Conservation (phyloP, 2,329 filamentous ascomycete species). For the Microsporum ferrugineum region DNA sequence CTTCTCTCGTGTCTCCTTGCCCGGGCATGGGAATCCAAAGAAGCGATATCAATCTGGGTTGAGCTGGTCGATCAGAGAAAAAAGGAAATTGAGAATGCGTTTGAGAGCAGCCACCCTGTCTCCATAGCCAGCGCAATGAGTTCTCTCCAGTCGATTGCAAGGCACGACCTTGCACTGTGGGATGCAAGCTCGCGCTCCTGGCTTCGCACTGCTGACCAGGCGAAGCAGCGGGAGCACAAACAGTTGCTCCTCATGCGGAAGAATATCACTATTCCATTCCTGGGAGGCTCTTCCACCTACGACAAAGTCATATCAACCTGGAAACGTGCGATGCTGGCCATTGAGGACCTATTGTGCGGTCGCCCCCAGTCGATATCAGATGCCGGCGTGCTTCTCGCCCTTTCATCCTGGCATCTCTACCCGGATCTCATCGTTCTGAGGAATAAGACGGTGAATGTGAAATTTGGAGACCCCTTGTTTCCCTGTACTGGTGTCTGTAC, state of each 20-base stretch:
- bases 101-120: neutral
- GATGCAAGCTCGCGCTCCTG: slow-evolving; percentile 31
- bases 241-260: slow-evolving; percentile 23
- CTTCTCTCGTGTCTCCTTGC: slow-evolving; percentile 28
- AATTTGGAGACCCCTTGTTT: slow-evolving; percentile 1
- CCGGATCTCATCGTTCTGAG: slow-evolving; percentile 45
- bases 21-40: slow-evolving; percentile 15
- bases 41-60: slow-evolving; percentile 25
- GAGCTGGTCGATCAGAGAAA: slow-evolving; percentile 18
- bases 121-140: neutral
- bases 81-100: neutral
- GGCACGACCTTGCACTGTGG: slow-evolving; percentile 26
- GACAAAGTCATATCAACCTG: slow-evolving; percentile 23
- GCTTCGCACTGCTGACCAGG: slow-evolving; percentile 25
- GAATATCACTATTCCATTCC: slow-evolving; percentile 18
- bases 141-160: slow-evolving; percentile 14
- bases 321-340: slow-evolving; percentile 17
- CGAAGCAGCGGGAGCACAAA: slow-evolving; percentile 18
- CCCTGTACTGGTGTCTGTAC: neutral
- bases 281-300: slow-evolving; percentile 15
- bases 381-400: slow-evolving; percentile 21
- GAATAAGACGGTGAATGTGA: neutral
- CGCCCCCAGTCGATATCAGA: slow-evolving; percentile 18
- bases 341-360: slow-evolving; percentile 23
- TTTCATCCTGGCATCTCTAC: slow-evolving; percentile 29